Evolutionary conservation across 176 grass and related monocot species (phyloP).

Genomic region (Rhynchospora breviuscula): DNA sequence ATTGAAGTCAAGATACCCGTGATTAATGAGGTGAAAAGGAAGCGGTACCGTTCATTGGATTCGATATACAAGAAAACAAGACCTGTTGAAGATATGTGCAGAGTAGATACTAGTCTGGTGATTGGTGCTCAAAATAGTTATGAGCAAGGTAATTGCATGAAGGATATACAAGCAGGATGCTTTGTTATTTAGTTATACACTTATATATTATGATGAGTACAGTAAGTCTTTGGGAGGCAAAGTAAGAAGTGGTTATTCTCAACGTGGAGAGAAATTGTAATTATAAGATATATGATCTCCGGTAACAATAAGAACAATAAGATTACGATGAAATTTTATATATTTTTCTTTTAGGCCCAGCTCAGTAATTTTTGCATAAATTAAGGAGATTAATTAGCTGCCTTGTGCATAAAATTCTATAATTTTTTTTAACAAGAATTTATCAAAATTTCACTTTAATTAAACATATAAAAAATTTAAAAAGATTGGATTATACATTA

Average conservation of each 20-base stretch:
- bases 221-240: background rate
- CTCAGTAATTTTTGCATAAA: no score
- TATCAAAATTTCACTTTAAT: no score
- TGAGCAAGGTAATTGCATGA: background rate
- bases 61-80: conserved; percentile 26
- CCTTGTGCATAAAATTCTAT: no score
- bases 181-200: background rate
- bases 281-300: background rate
- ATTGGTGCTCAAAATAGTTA: background rate
- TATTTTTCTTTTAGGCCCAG: background rate
- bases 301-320: background rate
- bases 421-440: no score
- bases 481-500: no score
- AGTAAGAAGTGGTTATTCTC: background rate
- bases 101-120: background rate
- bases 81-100: background rate
- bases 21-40: background rate
- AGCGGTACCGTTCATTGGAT: conserved; percentile 28
- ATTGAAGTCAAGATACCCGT: background rate
- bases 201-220: background rate
- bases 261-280: background rate
- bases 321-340: no score
- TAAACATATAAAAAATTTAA: no score
- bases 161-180: background rate
- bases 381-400: no score